These are phyloP conservation scores for Pyrenula aspistea DNA, from an alignment of 495 filamentous ascomycete species.

Conservation along the genomic window DNA sequence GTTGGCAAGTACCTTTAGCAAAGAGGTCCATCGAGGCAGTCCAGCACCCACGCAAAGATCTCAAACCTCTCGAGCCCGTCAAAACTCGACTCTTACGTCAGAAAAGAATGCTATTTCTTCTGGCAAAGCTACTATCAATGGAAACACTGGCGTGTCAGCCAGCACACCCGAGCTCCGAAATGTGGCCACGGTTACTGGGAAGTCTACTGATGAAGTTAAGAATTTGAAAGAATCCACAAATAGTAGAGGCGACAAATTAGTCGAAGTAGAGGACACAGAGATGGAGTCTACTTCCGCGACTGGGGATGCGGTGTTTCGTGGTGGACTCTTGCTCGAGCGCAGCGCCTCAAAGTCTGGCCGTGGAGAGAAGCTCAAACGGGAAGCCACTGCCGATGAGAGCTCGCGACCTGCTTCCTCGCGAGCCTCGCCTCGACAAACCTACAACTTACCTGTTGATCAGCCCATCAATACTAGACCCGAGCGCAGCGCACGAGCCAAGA, in stretches of 20 bases:
- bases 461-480: constrained; percentile 5
- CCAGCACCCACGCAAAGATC: constrained; percentile 38
- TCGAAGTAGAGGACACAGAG: constrained; percentile 8
- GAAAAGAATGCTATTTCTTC: constrained; percentile 14
- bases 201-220: constrained; percentile 20
- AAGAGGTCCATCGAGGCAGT: constrained; percentile 31
- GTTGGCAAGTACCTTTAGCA: constrained; percentile 45
- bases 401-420: background rate
- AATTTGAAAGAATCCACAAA: constrained; percentile 21
- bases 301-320: constrained; percentile 8
- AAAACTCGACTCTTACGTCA: constrained; percentile 50
- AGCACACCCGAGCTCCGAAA: constrained; percentile 24
- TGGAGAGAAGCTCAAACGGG: constrained; percentile 5
- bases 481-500: constrained; percentile 19
- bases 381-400: constrained; percentile 4
- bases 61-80: constrained; percentile 53
- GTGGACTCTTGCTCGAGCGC: constrained; percentile 4
- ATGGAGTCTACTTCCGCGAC: constrained; percentile 5
- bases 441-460: background rate
- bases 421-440: background rate
- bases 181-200: constrained; percentile 19
- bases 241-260: constrained; percentile 15
- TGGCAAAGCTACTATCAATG: background rate
- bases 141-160: constrained; percentile 5
- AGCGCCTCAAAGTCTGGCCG: background rate